Evolutionary conservation across 2,329 filamentous ascomycete genomes (phyloP).

Genomic region (Aspergillus brunneoviolaceus): DNA sequence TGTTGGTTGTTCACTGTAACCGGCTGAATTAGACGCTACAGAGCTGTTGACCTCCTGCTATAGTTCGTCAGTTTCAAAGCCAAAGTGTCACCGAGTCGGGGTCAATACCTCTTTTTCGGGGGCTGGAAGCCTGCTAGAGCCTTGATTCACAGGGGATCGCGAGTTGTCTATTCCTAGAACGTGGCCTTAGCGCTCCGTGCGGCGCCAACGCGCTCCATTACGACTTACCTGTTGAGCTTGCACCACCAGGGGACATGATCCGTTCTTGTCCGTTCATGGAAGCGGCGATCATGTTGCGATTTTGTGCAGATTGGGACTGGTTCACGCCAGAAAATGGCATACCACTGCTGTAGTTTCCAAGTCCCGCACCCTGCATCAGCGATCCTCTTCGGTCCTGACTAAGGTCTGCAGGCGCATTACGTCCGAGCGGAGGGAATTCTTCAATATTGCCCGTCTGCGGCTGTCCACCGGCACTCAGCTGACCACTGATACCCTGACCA

Average conservation of each 20-base stretch:
- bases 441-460: constrained; percentile 59
- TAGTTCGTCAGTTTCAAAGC: constrained; percentile 8
- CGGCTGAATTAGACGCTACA: constrained; percentile 34
- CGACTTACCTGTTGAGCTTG: constrained; percentile 31
- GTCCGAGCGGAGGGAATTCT: constrained; percentile 61
- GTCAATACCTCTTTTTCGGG: constrained; percentile 43
- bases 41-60: constrained; percentile 38
- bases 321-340: constrained; percentile 45
- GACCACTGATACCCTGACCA: constrained; percentile 54
- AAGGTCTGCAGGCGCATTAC: constrained; percentile 52
- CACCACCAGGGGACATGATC: constrained; percentile 37
- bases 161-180: constrained; percentile 37
- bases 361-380: constrained; percentile 51
- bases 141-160: constrained; percentile 45
- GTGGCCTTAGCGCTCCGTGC: constrained; percentile 16
- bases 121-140: constrained; percentile 42
- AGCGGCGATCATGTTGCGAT: constrained; percentile 31
- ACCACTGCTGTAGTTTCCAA: constrained; percentile 41
- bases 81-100: neutral
- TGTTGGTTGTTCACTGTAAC: constrained; percentile 35
- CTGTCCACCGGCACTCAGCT: constrained; percentile 50
- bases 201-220: neutral
- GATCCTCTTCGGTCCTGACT: constrained; percentile 51
- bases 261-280: constrained; percentile 42
- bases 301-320: constrained; percentile 40